These are phyloP conservation scores for Fusarium sarcochroum DNA, from an alignment of 2,329 filamentous ascomycete species.

Conservation along the genomic window DNA sequence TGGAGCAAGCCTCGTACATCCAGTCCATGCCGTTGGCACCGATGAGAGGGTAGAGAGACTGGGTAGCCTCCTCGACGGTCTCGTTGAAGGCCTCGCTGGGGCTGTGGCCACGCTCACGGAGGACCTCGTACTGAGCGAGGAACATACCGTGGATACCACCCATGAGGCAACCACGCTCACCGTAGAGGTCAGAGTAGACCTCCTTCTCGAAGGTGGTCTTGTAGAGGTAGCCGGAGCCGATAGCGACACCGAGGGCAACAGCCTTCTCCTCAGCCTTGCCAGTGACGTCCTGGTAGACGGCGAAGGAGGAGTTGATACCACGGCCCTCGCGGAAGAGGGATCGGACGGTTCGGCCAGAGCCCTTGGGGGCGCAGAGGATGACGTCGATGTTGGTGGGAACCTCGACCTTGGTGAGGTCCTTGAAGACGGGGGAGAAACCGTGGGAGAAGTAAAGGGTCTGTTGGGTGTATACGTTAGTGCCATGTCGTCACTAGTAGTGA, in stretches of 20 bases:
- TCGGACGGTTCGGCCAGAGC: slow-evolving; percentile 97
- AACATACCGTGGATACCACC: slow-evolving; percentile 99
- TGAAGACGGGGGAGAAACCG: slow-evolving; percentile 99
- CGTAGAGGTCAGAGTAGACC: slow-evolving; percentile 99
- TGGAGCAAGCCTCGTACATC: slow-evolving; percentile 99
- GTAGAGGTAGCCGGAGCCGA: slow-evolving; percentile 99
- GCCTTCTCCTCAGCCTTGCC: slow-evolving; percentile 99
- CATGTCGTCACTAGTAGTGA: not conserved
- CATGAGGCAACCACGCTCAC: slow-evolving; percentile 99
- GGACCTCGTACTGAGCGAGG: slow-evolving; percentile 99
- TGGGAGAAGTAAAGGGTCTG: slow-evolving; percentile 99
- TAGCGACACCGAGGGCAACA: slow-evolving; percentile 94
- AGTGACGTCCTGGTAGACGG: slow-evolving; percentile 98
- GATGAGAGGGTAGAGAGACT: slow-evolving; percentile 97
- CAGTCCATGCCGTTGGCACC: slow-evolving; percentile 99
- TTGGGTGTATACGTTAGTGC: slow-evolving; percentile 42
- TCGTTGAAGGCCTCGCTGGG: slow-evolving; percentile 99
- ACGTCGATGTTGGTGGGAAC: slow-evolving; percentile 96
- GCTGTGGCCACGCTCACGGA: slow-evolving; percentile 97
- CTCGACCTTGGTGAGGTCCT: slow-evolving; percentile 98
- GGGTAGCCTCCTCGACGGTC: slow-evolving; percentile 99
- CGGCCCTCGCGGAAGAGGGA: slow-evolving; percentile 99
- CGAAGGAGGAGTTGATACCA: slow-evolving; percentile 99
- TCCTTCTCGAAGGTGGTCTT: slow-evolving; percentile 99
- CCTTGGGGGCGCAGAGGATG: slow-evolving; percentile 99